These are phyloP conservation scores for Mrakia blollopis DNA, from an alignment of 768 basidiomycete species.

Conservation along the genomic window DNA sequence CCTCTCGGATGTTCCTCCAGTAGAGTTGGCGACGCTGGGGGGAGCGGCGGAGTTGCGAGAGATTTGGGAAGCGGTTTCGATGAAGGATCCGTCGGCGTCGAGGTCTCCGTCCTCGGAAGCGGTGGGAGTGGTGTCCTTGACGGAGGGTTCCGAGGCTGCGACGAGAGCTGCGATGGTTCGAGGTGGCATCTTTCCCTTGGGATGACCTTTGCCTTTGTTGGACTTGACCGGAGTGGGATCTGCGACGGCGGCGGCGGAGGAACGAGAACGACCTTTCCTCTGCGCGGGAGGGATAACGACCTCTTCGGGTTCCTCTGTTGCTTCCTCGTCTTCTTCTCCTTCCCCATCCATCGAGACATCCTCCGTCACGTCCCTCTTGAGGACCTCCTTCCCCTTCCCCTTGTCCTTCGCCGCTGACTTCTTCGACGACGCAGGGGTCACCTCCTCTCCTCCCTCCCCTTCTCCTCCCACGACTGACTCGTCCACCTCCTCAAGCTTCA, in stretches of 20 bases:
- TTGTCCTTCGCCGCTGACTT: background rate
- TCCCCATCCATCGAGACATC: constrained; percentile 33
- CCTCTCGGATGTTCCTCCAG: background rate
- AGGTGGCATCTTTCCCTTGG: constrained; percentile 32
- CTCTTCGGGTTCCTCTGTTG: constrained; percentile 16
- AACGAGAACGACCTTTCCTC: constrained; percentile 11
- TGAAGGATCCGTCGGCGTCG: constrained; percentile 14
- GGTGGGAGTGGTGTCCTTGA: background rate
- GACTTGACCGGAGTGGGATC: constrained; percentile 15
- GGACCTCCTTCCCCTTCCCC: constrained; percentile 28
- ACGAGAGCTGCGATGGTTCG: constrained; percentile 31
- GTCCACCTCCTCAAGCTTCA: background rate
- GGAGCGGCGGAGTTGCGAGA: constrained; percentile 18
- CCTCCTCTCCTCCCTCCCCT: background rate
- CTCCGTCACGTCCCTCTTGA: constrained; percentile 30
- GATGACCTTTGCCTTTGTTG: constrained; percentile 23
- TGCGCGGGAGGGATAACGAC: constrained; percentile 7
- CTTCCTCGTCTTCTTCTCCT: constrained; percentile 29
- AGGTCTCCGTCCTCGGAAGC: constrained; percentile 8
- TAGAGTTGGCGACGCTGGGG: background rate
- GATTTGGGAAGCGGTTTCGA: constrained; percentile 14
- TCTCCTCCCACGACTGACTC: background rate
- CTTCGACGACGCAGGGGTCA: background rate
- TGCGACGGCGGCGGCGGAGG: background rate
- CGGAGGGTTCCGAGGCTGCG: constrained; percentile 8